These are phyloP conservation scores for Alternaria sp. DNA, from an alignment of 2,329 filamentous ascomycete genomes.

Conservation along the genomic window DNA sequence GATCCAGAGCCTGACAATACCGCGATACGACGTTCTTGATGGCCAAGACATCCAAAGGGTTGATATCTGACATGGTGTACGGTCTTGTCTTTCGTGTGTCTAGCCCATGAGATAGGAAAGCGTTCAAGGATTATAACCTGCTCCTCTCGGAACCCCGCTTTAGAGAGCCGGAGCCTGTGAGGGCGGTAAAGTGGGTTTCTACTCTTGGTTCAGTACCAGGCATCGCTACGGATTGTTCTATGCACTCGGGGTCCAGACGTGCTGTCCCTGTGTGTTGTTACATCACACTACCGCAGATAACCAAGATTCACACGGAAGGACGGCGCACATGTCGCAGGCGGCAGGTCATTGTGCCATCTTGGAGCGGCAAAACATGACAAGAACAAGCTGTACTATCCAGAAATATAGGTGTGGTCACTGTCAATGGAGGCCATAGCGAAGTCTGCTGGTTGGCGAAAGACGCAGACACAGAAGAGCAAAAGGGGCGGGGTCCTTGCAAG, in stretches of 20 bases:
- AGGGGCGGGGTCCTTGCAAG: background rate
- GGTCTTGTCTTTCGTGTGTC: background rate
- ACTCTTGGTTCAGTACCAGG: background rate
- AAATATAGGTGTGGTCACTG: background rate
- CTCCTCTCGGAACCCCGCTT: constrained; percentile 18
- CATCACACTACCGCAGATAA: background rate
- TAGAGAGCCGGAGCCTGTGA: constrained; percentile 7
- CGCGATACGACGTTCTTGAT: constrained; percentile 54
- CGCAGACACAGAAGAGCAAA: no score
- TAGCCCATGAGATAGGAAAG: background rate
- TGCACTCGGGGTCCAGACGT: background rate
- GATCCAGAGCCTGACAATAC: constrained; percentile 57
- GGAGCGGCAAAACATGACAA: background rate
- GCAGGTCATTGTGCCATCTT: background rate
- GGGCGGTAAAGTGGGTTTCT: background rate
- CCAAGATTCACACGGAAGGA: background rate
- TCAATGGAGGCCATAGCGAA: background rate
- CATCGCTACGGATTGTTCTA: background rate
- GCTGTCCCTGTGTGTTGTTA: background rate
- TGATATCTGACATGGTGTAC: constrained; percentile 25
- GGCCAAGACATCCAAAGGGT: constrained; percentile 44
- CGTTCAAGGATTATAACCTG: constrained; percentile 11
- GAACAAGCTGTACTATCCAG: background rate
- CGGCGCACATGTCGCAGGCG: background rate
- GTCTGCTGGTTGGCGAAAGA: background rate